Conservation (phyloP, 2,329 filamentous ascomycete genomes). For the Triangularia setosa region DNA sequence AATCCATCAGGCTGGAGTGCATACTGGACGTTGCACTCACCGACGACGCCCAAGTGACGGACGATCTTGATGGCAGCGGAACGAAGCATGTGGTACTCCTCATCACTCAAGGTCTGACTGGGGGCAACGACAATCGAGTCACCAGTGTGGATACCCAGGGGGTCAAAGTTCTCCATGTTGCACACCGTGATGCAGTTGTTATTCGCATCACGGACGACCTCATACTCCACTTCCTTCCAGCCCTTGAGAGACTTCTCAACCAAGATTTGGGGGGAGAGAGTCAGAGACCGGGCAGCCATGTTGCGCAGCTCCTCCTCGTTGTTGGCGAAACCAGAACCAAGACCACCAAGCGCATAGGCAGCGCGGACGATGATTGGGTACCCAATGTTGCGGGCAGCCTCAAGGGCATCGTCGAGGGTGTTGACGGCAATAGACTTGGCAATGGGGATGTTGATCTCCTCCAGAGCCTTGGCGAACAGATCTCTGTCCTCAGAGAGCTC, state of each 20-base stretch:
- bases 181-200: constrained; percentile 99
- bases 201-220: constrained; percentile 92
- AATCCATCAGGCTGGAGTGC: constrained; percentile 93
- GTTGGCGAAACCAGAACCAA: constrained; percentile 93
- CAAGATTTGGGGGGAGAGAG: constrained; percentile 90
- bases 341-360: constrained; percentile 91
- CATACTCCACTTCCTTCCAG: constrained; percentile 99
- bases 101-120: constrained; percentile 93
- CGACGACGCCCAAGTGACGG: constrained; percentile 91
- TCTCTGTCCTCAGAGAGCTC: constrained; percentile 96
- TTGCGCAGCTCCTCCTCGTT: constrained; percentile 92
- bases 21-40: constrained; percentile 98
- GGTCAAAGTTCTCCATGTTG: constrained; percentile 99
- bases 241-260: constrained; percentile 98
- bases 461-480: constrained; percentile 89
- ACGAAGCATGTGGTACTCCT: constrained; percentile 99
- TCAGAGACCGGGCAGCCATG: constrained; percentile 86
- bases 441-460: constrained; percentile 96
- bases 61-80: constrained; percentile 98
- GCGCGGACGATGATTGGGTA: constrained; percentile 98
- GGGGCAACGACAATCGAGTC: constrained; percentile 98
- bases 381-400: constrained; percentile 79
- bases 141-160: constrained; percentile 94
- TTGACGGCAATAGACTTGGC: constrained; percentile 91
- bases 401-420: constrained; percentile 86